Conservation (phyloP, 352 stramenopile species). For the Peronospora tabacina region DNA sequence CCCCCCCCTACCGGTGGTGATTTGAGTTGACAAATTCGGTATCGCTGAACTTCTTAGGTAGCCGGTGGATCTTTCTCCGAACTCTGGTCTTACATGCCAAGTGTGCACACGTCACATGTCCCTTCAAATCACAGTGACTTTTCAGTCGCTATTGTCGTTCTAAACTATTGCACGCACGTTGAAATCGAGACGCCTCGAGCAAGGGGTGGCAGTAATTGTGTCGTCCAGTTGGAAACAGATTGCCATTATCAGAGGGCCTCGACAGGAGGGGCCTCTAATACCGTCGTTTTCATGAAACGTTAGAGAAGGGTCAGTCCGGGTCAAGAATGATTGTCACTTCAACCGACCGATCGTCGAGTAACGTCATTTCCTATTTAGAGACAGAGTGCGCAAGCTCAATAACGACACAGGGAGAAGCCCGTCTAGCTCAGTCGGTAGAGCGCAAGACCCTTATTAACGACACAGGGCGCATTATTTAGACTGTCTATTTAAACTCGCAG, state of each 20-base stretch:
- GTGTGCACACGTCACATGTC: conserved; percentile 23
- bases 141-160: conserved; percentile 10
- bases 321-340: conserved; percentile 29
- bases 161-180: conserved; percentile 24
- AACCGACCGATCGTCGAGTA: conserved; percentile 17
- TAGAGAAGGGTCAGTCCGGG: conserved; percentile 6
- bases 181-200: conserved; percentile 16
- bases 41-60: conserved; percentile 14
- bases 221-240: conserved; percentile 21
- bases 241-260: conserved; percentile 3
- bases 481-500: conserved; percentile 18
- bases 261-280: not conserved
- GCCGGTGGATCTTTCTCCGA: conserved; percentile 24
- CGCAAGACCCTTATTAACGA: too few species aligned
- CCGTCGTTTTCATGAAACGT: not conserved
- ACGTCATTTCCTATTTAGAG: conserved; percentile 36
- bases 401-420: too few species aligned
- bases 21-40: conserved; percentile 7
- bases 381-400: conserved; percentile 1
- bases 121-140: conserved; percentile 1
- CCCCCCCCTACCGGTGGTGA: conserved; percentile 1
- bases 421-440: too few species aligned
- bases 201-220: conserved; percentile 3
- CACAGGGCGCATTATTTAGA: not conserved
- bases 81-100: conserved; percentile 2